These are phyloP conservation scores for Suillus plorans DNA, from an alignment of 768 basidiomycete genomes.

Conservation along the genomic window DNA sequence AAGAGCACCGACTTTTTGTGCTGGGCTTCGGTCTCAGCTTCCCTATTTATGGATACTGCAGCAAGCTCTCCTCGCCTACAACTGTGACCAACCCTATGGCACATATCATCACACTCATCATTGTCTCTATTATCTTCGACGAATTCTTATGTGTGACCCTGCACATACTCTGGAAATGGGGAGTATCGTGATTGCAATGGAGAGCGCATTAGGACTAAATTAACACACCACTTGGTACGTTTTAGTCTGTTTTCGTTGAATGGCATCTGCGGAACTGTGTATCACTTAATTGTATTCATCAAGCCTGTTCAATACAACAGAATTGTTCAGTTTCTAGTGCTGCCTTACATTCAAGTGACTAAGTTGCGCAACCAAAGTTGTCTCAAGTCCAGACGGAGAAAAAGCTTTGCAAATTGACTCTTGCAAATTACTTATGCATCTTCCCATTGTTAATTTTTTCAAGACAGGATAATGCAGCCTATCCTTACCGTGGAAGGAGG, in stretches of 20 bases:
- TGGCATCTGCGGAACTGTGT: background rate
- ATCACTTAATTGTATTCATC: background rate
- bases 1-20: background rate
- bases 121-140: slow-evolving; percentile 39
- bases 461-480: background rate
- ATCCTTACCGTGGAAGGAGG: background rate
- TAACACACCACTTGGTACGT: background rate
- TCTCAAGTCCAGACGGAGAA: too few relatives aligned
- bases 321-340: too few relatives aligned
- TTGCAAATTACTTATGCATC: too few relatives aligned
- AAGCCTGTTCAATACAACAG: too few relatives aligned
- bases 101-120: slow-evolving; percentile 28
- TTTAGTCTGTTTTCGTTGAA: background rate
- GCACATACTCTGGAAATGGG: slow-evolving; percentile 27
- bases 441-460: too few relatives aligned
- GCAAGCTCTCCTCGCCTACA: background rate
- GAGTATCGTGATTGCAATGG: background rate
- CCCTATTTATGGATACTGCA: background rate
- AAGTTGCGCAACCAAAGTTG: too few relatives aligned
- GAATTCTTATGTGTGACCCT: slow-evolving; percentile 32
- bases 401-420: too few relatives aligned
- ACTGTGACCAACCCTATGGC: background rate
- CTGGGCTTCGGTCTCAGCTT: background rate
- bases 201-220: background rate
- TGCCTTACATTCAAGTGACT: too few relatives aligned